Conservation (phyloP, 208 protist genomes). For the Wallacemonas sp. region DNA sequence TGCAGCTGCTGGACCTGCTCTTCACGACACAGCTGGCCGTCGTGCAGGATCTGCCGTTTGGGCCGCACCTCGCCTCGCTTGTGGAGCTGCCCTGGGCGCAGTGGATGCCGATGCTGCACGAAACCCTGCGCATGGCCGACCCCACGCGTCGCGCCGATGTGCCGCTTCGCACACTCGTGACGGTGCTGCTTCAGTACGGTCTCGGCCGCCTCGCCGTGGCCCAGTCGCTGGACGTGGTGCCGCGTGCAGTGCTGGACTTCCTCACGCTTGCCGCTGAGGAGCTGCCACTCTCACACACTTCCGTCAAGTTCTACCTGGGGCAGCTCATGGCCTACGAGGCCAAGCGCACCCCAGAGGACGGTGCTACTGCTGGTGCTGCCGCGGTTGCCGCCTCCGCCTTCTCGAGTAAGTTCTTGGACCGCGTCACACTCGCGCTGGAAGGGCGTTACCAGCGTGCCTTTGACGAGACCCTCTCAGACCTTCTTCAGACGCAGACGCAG, state of each 20-base stretch:
- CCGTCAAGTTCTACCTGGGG: constrained; percentile 47
- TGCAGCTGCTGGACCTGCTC: constrained; percentile 63
- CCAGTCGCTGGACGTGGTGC: constrained; percentile 51
- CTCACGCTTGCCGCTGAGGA: constrained; percentile 57
- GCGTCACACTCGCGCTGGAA: constrained; percentile 56
- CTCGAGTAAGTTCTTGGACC: constrained; percentile 23
- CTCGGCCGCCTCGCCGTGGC: constrained; percentile 41
- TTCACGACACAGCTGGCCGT: constrained; percentile 58
- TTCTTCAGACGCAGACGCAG: constrained; percentile 28
- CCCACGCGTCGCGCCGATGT: background rate
- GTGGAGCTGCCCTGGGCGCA: constrained; percentile 26
- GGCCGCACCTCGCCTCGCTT: constrained; percentile 28
- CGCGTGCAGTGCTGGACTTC: constrained; percentile 65
- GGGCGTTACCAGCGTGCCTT: constrained; percentile 67
- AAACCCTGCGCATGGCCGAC: constrained; percentile 11
- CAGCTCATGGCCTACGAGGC: constrained; percentile 35
- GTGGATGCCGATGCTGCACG: background rate
- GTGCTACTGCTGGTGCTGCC: background rate
- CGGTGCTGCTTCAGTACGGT: constrained; percentile 35
- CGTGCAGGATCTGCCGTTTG: constrained; percentile 53
- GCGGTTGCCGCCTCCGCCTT: background rate
- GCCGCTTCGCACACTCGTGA: constrained; percentile 15
- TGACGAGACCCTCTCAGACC: constrained; percentile 60
- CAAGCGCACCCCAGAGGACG: constrained; percentile 19
- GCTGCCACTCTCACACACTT: constrained; percentile 54